A percentile compares a stretch with the other conserved stretches of the same genome.
phyloP scores from a whole-genome alignment of 2,329 filamentous ascomycete genomes.

The Calonectria hongkongensis region DNA sequence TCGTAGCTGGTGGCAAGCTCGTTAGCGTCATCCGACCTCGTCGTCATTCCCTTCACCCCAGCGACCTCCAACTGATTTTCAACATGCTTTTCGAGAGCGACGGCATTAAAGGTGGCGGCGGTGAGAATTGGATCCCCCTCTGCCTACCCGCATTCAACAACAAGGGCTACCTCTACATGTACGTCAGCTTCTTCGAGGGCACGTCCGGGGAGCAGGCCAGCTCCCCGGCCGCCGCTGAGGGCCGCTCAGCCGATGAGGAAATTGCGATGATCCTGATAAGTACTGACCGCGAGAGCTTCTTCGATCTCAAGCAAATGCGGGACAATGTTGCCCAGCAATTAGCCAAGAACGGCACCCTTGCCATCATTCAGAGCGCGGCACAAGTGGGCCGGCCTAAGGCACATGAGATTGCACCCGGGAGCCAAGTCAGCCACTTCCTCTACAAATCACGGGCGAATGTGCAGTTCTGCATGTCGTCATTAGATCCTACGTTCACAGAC shows the following conservation, averaged over 20 bases:
- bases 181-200: constrained; percentile 92
- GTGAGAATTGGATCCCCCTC: constrained; percentile 97
- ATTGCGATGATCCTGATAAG: constrained; percentile 96
- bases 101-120: constrained; percentile 90
- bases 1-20: constrained; percentile 93
- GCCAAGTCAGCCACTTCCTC: constrained; percentile 90
- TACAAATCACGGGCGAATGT: constrained; percentile 97
- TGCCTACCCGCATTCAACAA: constrained; percentile 98
- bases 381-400: constrained; percentile 81
- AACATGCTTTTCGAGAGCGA: constrained; percentile 99
- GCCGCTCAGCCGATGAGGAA: constrained; percentile 80
- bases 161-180: constrained; percentile 98
- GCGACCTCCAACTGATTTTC: constrained; percentile 96
- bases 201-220: constrained; percentile 64
- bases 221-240: constrained; percentile 76
- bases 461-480: constrained; percentile 94
- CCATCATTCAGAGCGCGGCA: constrained; percentile 83
- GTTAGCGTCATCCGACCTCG: constrained; percentile 97
- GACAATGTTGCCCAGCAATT: constrained; percentile 80
- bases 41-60: constrained; percentile 95
- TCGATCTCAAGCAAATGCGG: constrained; percentile 85
- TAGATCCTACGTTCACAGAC: constrained; percentile 78
- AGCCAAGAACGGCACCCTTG: constrained; percentile 83
- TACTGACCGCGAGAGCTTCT: constrained; percentile 94
- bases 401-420: constrained; percentile 86